These are phyloP conservation scores for Colletotrichum godetiae DNA, from an alignment of 2,329 filamentous ascomycete genomes.

Conservation along the genomic window DNA sequence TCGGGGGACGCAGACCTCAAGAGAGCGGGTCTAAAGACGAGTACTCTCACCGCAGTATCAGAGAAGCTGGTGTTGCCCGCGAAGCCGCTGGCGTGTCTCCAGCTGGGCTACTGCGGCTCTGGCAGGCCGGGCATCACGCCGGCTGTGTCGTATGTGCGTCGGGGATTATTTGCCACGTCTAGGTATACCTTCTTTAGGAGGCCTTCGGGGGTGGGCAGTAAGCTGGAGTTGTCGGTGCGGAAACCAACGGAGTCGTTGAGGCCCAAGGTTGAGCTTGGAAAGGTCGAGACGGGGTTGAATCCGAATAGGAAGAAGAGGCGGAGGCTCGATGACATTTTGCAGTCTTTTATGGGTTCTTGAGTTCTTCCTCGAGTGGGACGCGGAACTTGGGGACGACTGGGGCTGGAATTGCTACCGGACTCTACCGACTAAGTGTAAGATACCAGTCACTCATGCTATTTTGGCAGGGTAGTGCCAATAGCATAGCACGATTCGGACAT, in stretches of 20 bases:
- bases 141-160: slow-evolving; percentile 49
- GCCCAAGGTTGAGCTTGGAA: slow-evolving; percentile 25
- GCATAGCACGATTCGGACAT: neutral
- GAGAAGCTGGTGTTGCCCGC: slow-evolving; percentile 52
- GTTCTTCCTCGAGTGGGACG: neutral
- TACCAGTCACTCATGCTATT: neutral
- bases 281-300: slow-evolving; percentile 34
- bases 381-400: neutral
- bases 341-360: slow-evolving; percentile 37
- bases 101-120: slow-evolving; percentile 49
- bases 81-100: slow-evolving; percentile 50
- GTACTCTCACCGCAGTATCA: slow-evolving; percentile 44
- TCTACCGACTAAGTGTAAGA: neutral
- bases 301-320: slow-evolving; percentile 47
- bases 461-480: neutral
- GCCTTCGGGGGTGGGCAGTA: slow-evolving; percentile 32
- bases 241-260: slow-evolving; percentile 31
- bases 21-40: slow-evolving; percentile 32
- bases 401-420: no score
- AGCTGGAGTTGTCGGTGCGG: slow-evolving; percentile 27
- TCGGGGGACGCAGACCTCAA: slow-evolving; percentile 48
- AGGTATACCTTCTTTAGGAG: slow-evolving; percentile 46
- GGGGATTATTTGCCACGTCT: slow-evolving; percentile 47
- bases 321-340: slow-evolving; percentile 48
- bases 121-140: slow-evolving; percentile 46